These are phyloP conservation scores for Xylaria intraflava DNA, from an alignment of 495 filamentous ascomycete genomes.

Conservation along the genomic window DNA sequence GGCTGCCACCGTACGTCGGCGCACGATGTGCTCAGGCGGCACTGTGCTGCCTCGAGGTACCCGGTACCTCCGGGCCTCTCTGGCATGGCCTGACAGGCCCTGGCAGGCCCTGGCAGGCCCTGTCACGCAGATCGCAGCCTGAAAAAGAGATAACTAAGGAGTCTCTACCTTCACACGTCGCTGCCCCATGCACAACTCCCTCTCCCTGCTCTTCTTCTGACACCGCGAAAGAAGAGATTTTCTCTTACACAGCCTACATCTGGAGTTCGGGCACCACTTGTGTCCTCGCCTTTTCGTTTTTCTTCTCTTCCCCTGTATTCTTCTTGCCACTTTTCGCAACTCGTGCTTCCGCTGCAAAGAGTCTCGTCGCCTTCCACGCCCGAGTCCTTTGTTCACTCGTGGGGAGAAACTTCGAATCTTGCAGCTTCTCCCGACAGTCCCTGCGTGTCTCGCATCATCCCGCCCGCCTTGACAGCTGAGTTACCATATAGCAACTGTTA, in stretches of 20 bases:
- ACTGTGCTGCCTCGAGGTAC: conserved; percentile 3
- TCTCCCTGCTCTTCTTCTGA: conserved; percentile 21
- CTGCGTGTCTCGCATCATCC: conserved; percentile 14
- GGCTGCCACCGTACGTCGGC: neutral
- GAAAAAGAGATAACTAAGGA: conserved; percentile 32
- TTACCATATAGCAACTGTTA: neutral
- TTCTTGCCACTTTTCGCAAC: conserved; percentile 11
- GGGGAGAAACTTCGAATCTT: conserved; percentile 15
- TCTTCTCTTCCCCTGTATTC: conserved; percentile 11
- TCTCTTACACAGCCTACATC: conserved; percentile 16
- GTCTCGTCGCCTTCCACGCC: conserved; percentile 11
- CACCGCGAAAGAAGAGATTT: conserved; percentile 18
- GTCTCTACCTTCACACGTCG: conserved; percentile 9
- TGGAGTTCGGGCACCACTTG: conserved; percentile 18
- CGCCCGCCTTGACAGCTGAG: conserved; percentile 7
- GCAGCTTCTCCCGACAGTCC: conserved; percentile 10
- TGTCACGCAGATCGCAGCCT: conserved; percentile 26
- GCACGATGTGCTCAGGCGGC: too few species aligned
- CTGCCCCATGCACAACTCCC: conserved; percentile 12
- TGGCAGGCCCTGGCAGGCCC: too few species aligned
- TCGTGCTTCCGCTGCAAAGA: conserved; percentile 14
- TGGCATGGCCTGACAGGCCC: too few species aligned
- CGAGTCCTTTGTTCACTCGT: conserved; percentile 16
- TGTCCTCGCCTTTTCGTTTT: conserved; percentile 12
- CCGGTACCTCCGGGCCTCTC: conserved; percentile 9